A percentile compares a stretch with the other conserved stretches of the same genome.
Evolutionary conservation across 2,329 filamentous ascomycete species (phyloP).

Genomic region (Thelonectria olida): DNA sequence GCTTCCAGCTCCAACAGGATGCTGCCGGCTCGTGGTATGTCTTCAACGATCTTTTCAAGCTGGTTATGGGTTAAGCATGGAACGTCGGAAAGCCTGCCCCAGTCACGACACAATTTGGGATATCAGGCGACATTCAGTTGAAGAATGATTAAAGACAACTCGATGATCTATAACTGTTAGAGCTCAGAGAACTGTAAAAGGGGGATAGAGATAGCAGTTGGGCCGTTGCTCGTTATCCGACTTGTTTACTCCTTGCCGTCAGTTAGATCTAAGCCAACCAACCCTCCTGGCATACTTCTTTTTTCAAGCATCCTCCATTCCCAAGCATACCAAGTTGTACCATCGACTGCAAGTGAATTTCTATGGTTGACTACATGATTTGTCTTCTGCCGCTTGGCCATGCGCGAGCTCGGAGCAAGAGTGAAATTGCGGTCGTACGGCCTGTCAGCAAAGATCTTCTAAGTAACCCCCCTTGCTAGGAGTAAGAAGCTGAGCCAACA

Average conservation of each 20-base stretch:
- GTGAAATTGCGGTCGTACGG: too few species aligned
- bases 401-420: too few species aligned
- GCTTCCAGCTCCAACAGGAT: slow-evolving; percentile 84
- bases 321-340: too few species aligned
- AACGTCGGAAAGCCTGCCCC: neutral
- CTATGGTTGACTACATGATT: too few species aligned
- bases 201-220: slow-evolving; percentile 11
- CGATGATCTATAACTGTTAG: slow-evolving; percentile 37
- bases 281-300: slow-evolving; percentile 11
- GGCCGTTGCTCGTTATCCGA: slow-evolving; percentile 13
- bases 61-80: slow-evolving; percentile 71
- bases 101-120: slow-evolving; percentile 24
- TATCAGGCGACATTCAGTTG: slow-evolving; percentile 2
- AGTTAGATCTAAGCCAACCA: slow-evolving; percentile 5
- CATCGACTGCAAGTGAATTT: too few species aligned
- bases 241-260: slow-evolving; percentile 3
- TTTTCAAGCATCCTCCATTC: neutral
- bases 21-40: slow-evolving; percentile 79
- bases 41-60: slow-evolving; percentile 94
- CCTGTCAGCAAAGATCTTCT: too few species aligned
- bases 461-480: too few species aligned
- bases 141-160: slow-evolving; percentile 14
- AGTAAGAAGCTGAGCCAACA: too few species aligned
- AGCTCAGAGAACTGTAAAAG: slow-evolving; percentile 23
- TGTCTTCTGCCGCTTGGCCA: too few species aligned